Conservation (phyloP, 768 basidiomycete genomes). For the Russula vinacea region DNA sequence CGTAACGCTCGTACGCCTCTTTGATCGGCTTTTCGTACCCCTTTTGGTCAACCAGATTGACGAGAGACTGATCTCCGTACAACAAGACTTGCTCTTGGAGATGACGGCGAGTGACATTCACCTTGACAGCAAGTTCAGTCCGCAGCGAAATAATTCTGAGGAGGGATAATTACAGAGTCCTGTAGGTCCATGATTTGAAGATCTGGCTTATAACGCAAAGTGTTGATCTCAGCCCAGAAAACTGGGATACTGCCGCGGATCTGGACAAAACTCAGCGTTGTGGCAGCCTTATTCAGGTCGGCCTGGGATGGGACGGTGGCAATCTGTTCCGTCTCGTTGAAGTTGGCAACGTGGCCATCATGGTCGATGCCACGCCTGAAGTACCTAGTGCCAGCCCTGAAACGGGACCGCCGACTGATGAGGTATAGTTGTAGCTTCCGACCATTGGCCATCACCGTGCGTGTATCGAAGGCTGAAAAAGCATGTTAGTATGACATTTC, state of each 20-base stretch:
- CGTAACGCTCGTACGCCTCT: conserved; percentile 84
- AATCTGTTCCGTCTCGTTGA: conserved; percentile 97
- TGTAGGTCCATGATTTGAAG: conserved; percentile 92
- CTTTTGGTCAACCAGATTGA: conserved; percentile 92
- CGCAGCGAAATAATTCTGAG: conserved; percentile 5
- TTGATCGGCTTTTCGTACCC: conserved; percentile 93
- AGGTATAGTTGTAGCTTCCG: conserved; percentile 79
- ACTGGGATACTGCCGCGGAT: conserved; percentile 90
- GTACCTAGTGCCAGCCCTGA: conserved; percentile 94
- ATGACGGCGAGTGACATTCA: conserved; percentile 68
- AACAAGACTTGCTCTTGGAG: conserved; percentile 63
- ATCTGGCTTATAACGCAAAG: conserved; percentile 92
- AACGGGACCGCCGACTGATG: conserved; percentile 90
- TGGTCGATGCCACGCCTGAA: conserved; percentile 91
- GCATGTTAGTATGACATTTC: not conserved
- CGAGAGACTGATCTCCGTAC: conserved; percentile 77
- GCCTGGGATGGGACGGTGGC: conserved; percentile 66
- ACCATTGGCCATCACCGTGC: conserved; percentile 69
- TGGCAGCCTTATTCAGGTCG: conserved; percentile 49
- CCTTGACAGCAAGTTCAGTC: conserved; percentile 43
- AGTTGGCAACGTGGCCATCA: conserved; percentile 90
- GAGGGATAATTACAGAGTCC: conserved; percentile 61
- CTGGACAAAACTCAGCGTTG: conserved; percentile 85
- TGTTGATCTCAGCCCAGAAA: conserved; percentile 97
- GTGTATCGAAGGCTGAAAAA: conserved; percentile 77